Conservation (phyloP, 495 filamentous ascomycete species). For the Physcia stellaris region DNA sequence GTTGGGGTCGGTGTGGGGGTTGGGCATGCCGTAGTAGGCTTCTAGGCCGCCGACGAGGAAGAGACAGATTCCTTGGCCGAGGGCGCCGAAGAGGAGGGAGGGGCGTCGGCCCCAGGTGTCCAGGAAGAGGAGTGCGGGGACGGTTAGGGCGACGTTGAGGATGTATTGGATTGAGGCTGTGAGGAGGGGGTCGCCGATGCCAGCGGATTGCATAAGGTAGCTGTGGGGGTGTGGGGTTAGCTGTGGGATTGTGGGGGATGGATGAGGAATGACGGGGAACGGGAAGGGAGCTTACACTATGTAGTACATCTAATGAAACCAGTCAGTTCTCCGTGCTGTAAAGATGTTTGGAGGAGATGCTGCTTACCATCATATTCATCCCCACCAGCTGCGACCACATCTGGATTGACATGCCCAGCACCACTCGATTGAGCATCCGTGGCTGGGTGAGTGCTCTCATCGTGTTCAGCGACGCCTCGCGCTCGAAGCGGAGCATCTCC, state of each 20-base stretch:
- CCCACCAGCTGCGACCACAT: slow-evolving; percentile 62
- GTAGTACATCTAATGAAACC: slow-evolving; percentile 38
- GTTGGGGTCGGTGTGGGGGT: slow-evolving; percentile 22
- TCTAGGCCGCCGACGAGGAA: slow-evolving; percentile 41
- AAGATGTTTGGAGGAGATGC: slow-evolving; percentile 21
- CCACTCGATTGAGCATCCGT: slow-evolving; percentile 49
- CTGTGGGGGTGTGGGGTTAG: too few species aligned
- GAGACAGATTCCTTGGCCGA: slow-evolving; percentile 35
- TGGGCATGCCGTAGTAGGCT: slow-evolving; percentile 37
- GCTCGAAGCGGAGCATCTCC: slow-evolving; percentile 45
- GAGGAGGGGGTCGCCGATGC: slow-evolving; percentile 46
- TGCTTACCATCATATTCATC: slow-evolving; percentile 70
- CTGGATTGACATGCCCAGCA: slow-evolving; percentile 56
- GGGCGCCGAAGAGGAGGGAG: slow-evolving; percentile 33
- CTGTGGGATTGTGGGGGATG: too few species aligned
- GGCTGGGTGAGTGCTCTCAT: slow-evolving; percentile 43
- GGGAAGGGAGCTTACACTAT: too few species aligned
- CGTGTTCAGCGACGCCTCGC: slow-evolving; percentile 35
- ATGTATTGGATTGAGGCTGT: slow-evolving; percentile 65
- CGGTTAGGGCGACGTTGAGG: slow-evolving; percentile 55
- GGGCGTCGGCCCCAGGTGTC: slow-evolving; percentile 36
- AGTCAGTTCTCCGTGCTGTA: background rate
- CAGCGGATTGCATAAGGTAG: slow-evolving; percentile 55
- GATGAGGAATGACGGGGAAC: too few species aligned
- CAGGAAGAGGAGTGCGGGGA: slow-evolving; percentile 41